Conservation (phyloP, 2,329 filamentous ascomycete genomes). For the Raffaelea arxii region DNA sequence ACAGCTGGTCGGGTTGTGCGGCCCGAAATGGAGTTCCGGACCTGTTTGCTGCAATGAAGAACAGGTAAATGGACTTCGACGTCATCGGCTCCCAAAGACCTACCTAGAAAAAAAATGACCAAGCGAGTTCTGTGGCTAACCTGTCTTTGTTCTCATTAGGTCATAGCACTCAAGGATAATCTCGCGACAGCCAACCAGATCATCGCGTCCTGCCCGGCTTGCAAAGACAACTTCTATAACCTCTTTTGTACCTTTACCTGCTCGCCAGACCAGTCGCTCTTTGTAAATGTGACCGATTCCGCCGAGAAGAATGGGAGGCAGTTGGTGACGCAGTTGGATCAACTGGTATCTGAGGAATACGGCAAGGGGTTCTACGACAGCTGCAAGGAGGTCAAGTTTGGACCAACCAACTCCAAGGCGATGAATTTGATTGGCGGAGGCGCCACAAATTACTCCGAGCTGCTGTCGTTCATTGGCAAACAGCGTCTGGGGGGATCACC, state of each 20-base stretch:
- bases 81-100: no score
- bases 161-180: conserved; percentile 72
- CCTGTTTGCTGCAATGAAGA: conserved; percentile 77
- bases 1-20: conserved; percentile 77
- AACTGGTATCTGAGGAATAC: conserved; percentile 76
- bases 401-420: conserved; percentile 82
- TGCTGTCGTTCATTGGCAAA: conserved; percentile 86
- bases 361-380: conserved; percentile 87
- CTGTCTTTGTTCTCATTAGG: conserved; percentile 30
- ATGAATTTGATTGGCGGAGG: conserved; percentile 96
- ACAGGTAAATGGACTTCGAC: conserved; percentile 46
- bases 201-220: conserved; percentile 89
- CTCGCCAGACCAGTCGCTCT: conserved; percentile 91
- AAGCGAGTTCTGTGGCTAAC: not conserved
- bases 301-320: conserved; percentile 47
- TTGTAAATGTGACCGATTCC: conserved; percentile 81
- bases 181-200: conserved; percentile 80
- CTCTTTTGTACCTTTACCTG: conserved; percentile 97
- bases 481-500: conserved; percentile 88
- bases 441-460: conserved; percentile 77
- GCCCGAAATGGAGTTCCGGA: conserved; percentile 72
- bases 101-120: no score
- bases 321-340: conserved; percentile 82
- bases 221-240: conserved; percentile 98
- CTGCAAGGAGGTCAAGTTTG: conserved; percentile 98